Percentiles rank a stretch among this genome's conserved stretches.
Conservation (phyloP, 2,329 filamentous ascomycete species). For the Didymella exigua region DNA sequence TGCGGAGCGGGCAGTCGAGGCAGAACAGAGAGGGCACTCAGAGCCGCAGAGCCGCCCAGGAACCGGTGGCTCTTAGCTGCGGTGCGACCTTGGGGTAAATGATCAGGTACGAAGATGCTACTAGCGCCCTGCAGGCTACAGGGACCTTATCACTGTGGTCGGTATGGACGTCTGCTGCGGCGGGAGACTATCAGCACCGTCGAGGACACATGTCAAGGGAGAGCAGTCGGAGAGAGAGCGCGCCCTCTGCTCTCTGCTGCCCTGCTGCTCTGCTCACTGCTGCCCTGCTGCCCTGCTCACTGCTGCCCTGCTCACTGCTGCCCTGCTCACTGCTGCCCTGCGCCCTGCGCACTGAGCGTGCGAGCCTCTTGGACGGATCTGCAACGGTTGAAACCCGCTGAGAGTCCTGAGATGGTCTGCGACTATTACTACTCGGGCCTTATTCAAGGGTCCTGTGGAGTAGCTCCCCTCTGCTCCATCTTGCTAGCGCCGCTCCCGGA, state of each 20-base stretch:
- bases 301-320: background rate
- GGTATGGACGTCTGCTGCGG: background rate
- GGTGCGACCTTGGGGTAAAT: conserved; percentile 4
- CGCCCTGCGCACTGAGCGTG: background rate
- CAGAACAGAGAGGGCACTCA: background rate
- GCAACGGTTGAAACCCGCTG: background rate
- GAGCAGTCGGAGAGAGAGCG: no score
- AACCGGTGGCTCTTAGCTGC: conserved; percentile 12
- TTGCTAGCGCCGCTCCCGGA: no score
- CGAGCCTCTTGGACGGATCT: background rate
- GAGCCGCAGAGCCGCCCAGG: conserved; percentile 1
- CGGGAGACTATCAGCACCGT: background rate
- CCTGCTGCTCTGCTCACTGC: background rate
- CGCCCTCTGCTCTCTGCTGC: background rate
- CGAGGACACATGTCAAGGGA: background rate
- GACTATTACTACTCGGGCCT: conserved; percentile 12
- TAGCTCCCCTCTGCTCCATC: background rate
- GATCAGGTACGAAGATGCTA: background rate
- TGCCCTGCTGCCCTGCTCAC: no score
- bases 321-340: background rate
- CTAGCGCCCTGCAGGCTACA: conserved; percentile 1
- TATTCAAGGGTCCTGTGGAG: conserved; percentile 9
- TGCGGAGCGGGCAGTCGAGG: background rate
- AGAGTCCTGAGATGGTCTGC: background rate
- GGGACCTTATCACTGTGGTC: conserved; percentile 5